These are phyloP conservation scores for Crithidia expoeki DNA, from an alignment of 208 protist species.

Conservation along the genomic window DNA sequence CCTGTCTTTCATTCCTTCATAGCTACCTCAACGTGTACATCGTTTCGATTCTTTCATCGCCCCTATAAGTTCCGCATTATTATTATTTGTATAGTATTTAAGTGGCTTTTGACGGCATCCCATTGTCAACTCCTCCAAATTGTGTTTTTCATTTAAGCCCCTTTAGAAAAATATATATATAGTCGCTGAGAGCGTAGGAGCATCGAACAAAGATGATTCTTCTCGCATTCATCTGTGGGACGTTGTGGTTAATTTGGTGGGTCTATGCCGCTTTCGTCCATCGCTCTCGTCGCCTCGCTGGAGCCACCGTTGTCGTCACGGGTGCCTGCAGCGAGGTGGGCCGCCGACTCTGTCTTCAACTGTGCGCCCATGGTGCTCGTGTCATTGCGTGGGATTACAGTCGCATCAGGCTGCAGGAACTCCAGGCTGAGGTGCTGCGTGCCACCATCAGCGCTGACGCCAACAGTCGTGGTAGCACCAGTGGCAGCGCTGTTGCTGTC, in stretches of 20 bases:
- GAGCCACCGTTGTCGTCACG: slow-evolving; percentile 66
- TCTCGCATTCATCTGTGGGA: slow-evolving; percentile 46
- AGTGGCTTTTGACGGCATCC: no score
- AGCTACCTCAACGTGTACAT: no score
- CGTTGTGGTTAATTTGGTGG: slow-evolving; percentile 57
- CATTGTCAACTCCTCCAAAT: no score
- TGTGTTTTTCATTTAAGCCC: no score
- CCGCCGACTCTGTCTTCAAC: slow-evolving; percentile 45
- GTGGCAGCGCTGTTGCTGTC: no score
- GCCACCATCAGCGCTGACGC: not conserved
- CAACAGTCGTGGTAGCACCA: not conserved
- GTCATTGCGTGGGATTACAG: slow-evolving; percentile 71
- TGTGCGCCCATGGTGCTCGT: slow-evolving; percentile 44
- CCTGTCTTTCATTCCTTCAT: no score
- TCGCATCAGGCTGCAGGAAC: slow-evolving; percentile 52
- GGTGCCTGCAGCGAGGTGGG: slow-evolving; percentile 59
- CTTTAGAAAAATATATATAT: no score
- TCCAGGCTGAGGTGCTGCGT: slow-evolving; percentile 40
- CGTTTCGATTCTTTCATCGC: no score
- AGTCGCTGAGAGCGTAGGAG: no score
- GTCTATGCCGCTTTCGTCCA: slow-evolving; percentile 51
- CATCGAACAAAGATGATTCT: slow-evolving; percentile 86
- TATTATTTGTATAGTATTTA: no score
- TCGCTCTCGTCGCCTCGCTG: slow-evolving; percentile 29
- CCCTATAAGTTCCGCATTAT: no score